Percentiles rank a stretch among this genome's conserved stretches.
Evolutionary conservation across 768 basidiomycete species (phyloP).

Genomic region (Bullera alba): DNA sequence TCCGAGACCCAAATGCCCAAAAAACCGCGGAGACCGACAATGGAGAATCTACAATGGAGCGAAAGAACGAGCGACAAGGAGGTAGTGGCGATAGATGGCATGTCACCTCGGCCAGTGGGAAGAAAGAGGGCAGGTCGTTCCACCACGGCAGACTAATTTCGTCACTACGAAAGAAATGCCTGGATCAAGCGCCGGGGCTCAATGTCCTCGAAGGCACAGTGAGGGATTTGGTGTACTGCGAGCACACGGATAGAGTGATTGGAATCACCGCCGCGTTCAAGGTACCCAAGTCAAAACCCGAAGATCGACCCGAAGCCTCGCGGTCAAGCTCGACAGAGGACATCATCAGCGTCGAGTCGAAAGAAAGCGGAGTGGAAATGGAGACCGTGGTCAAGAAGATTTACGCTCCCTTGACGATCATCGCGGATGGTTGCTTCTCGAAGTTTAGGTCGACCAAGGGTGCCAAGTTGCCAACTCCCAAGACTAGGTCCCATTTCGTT

Average conservation of each 20-base stretch:
- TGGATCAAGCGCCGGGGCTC: conserved; percentile 45
- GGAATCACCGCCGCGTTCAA: conserved; percentile 39
- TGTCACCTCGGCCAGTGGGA: conserved; percentile 21
- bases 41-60: conserved; percentile 1
- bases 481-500: conserved; percentile 70
- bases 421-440: conserved; percentile 92
- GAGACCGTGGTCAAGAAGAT: conserved; percentile 50
- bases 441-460: conserved; percentile 60
- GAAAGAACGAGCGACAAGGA: background rate
- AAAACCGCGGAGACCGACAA: conserved; percentile 6
- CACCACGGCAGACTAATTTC: conserved; percentile 90
- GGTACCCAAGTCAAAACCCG: background rate
- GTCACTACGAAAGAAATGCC: conserved; percentile 64
- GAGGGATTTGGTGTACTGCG: conserved; percentile 47
- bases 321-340: conserved; percentile 45
- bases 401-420: conserved; percentile 69
- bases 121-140: conserved; percentile 69
- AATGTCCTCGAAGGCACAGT: conserved; percentile 43
- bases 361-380: conserved; percentile 46
- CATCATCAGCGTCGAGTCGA: conserved; percentile 46
- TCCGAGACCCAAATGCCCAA: conserved; percentile 5
- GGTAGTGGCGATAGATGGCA: conserved; percentile 19
- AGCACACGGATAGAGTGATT: conserved; percentile 57
- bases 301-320: conserved; percentile 53
- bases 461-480: conserved; percentile 18